Evolutionary conservation across 768 basidiomycete genomes (phyloP).

Genomic region (Mycena floridula): DNA sequence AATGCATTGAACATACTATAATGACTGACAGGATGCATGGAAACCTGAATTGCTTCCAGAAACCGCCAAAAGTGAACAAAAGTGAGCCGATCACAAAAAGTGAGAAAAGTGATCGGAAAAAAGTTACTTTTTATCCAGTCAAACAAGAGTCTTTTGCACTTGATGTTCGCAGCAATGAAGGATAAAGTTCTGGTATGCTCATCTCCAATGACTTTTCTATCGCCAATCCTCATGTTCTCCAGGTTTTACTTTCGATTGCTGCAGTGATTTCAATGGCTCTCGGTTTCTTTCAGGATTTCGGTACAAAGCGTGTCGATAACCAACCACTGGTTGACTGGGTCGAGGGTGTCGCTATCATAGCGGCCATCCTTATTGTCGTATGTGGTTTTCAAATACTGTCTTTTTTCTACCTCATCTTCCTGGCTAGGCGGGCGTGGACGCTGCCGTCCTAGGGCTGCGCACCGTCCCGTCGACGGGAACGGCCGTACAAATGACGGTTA

Average conservation of each 20-base stretch:
- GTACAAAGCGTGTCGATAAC: conserved; percentile 47
- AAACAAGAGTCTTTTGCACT: conserved; percentile 58
- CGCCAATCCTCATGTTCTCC: conserved; percentile 4
- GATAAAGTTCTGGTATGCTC: conserved; percentile 81
- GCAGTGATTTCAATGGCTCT: conserved; percentile 91
- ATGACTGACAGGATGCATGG: too few species aligned
- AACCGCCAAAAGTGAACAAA: too few species aligned
- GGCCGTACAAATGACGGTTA: too few species aligned
- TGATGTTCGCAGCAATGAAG: conserved; percentile 85
- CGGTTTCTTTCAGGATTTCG: conserved; percentile 92
- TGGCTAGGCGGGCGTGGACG: conserved; percentile 76
- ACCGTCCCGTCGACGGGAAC: too few species aligned
- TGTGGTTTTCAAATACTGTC: conserved; percentile 16
- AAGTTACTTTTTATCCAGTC: too few species aligned
- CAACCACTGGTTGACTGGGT: conserved; percentile 96
- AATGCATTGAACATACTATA: too few species aligned
- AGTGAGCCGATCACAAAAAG: too few species aligned
- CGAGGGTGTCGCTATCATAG: conserved; percentile 81
- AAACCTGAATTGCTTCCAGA: too few species aligned
- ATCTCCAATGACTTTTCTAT: background rate
- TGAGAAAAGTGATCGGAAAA: too few species aligned
- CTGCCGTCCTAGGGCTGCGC: too few species aligned
- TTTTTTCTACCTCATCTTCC: background rate
- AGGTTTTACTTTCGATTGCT: conserved; percentile 88
- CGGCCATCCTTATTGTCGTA: conserved; percentile 72